Conservation (phyloP, 306 rosid species). For the apple (Malus domestica) region DNA sequence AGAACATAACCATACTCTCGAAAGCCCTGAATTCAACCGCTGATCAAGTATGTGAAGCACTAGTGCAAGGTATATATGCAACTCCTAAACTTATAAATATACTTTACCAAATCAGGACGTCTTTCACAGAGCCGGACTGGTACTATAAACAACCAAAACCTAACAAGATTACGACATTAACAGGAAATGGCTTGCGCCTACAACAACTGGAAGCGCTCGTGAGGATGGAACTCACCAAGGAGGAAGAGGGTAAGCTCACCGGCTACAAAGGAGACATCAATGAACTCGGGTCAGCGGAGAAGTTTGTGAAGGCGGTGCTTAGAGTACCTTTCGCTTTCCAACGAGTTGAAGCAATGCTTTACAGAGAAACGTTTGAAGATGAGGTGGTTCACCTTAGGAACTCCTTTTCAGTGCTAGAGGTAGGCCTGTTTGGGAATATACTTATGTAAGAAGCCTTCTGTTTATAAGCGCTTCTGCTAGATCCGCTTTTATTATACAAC, state of each 20-base stretch:
- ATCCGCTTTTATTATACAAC: not conserved
- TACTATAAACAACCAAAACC: not conserved
- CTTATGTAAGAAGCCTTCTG: not conserved
- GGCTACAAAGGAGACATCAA: slow-evolving; percentile 66
- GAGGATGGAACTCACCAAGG: slow-evolving; percentile 81
- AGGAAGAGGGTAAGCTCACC: slow-evolving; percentile 69
- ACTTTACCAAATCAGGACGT: not conserved
- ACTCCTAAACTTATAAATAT: not conserved
- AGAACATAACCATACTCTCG: slow-evolving; percentile 87
- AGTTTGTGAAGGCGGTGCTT: slow-evolving; percentile 57
- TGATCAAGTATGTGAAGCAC: slow-evolving; percentile 67
- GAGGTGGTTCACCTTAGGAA: slow-evolving; percentile 84
- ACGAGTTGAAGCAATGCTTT: slow-evolving; percentile 82
- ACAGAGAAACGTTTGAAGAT: slow-evolving; percentile 80
- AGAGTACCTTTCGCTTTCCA: slow-evolving; percentile 67
- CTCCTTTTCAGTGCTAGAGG: slow-evolving; percentile 95
- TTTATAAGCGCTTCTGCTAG: not conserved
- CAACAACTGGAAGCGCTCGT: slow-evolving; percentile 88
- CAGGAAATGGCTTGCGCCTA: slow-evolving; percentile 68
- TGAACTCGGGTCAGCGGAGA: slow-evolving; percentile 87
- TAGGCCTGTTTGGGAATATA: not conserved
- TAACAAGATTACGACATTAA: not conserved
- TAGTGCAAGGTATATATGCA: slow-evolving; percentile 60
- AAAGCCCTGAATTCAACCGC: slow-evolving; percentile 76
- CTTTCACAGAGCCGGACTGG: not conserved